phyloP scores from a whole-genome alignment of 768 basidiomycete genomes.

The Leucosporidium creatinivorum region DNA sequence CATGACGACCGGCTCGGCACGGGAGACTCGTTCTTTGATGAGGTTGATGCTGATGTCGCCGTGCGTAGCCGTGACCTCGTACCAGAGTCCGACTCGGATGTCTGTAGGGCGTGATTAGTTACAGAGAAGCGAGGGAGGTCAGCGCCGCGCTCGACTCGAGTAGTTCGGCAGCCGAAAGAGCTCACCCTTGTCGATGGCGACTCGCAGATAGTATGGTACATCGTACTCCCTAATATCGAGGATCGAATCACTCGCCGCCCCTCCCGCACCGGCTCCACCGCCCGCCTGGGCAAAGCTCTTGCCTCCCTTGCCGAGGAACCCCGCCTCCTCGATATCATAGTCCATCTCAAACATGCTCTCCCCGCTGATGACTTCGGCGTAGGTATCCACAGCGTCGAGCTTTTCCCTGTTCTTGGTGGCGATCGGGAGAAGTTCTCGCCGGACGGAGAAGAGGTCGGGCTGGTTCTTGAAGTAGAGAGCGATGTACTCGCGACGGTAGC shows the following conservation, averaged over 20 bases:
- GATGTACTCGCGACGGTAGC: conserved; percentile 81
- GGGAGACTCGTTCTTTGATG: conserved; percentile 80
- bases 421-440: conserved; percentile 80
- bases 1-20: conserved; percentile 98
- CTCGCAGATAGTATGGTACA: conserved; percentile 92
- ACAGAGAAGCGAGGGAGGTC: no score
- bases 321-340: conserved; percentile 49
- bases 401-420: conserved; percentile 85
- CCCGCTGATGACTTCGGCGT: conserved; percentile 86
- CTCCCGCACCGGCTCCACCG: conserved; percentile 13
- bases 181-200: conserved; percentile 88
- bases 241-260: conserved; percentile 70
- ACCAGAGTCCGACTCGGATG: conserved; percentile 97
- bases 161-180: not conserved
- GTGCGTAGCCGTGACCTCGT: conserved; percentile 58
- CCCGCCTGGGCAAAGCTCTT: conserved; percentile 13
- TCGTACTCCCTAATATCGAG: conserved; percentile 94
- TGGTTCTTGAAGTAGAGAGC: conserved; percentile 87
- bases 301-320: conserved; percentile 33
- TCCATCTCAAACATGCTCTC: conserved; percentile 38
- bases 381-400: conserved; percentile 90
- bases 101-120: conserved; percentile 45
- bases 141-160: not conserved
- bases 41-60: conserved; percentile 67
- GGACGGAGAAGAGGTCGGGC: conserved; percentile 77